These are phyloP conservation scores for Lactifluus volemus DNA, from an alignment of 768 basidiomycete genomes.

Conservation along the genomic window DNA sequence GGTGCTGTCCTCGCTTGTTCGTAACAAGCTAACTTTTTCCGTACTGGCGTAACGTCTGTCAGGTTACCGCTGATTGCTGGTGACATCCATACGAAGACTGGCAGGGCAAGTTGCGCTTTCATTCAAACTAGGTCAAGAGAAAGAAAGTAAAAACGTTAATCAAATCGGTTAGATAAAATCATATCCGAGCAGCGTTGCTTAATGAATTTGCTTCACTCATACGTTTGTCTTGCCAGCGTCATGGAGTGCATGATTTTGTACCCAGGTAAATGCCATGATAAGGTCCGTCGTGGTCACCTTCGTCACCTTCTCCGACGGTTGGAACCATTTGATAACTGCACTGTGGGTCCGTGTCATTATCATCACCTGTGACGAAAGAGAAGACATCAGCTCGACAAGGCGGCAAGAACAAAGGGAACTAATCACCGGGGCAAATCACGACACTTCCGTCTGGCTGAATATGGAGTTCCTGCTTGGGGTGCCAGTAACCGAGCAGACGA, in stretches of 20 bases:
- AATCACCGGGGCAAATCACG: slow-evolving; percentile 6
- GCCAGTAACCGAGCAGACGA: slow-evolving; percentile 11
- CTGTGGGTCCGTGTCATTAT: slow-evolving; percentile 43
- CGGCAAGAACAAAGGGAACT: neutral
- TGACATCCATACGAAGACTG: too few species aligned
- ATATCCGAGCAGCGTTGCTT: too few species aligned
- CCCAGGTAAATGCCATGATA: slow-evolving; percentile 50
- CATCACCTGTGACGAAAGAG: slow-evolving; percentile 26
- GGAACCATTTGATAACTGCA: slow-evolving; percentile 51
- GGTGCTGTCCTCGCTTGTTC: too few species aligned
- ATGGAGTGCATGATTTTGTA: slow-evolving; percentile 31
- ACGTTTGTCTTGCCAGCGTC: neutral
- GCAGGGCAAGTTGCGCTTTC: too few species aligned
- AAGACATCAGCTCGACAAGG: neutral
- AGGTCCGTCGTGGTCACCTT: slow-evolving; percentile 50
- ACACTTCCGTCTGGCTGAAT: slow-evolving; percentile 5
- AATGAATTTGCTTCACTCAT: neutral
- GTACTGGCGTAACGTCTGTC: too few species aligned
- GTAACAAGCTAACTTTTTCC: too few species aligned
- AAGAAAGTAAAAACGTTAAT: too few species aligned
- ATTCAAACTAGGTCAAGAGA: too few species aligned
- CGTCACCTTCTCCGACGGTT: slow-evolving; percentile 28
- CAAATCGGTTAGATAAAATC: too few species aligned
- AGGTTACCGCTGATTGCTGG: too few species aligned
- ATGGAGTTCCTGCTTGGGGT: slow-evolving; percentile 14